Base-by-base conservation (phyloP, 1,284 basidiomycete species). In the Heterobasidion occidentale region DNA sequence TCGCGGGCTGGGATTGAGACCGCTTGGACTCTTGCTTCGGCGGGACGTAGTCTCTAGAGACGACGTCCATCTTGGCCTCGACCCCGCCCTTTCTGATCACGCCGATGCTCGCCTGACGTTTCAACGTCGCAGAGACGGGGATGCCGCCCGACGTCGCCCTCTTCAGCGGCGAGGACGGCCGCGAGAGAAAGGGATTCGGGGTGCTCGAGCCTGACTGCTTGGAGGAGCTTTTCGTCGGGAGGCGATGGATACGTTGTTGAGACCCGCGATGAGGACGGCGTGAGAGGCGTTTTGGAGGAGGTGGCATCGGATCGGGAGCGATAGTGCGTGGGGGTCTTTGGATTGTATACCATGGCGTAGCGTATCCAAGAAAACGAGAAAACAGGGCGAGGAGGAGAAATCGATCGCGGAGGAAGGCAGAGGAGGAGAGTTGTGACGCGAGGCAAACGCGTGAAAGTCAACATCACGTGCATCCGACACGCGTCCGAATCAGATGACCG, bases 81-180 rank as follows among this genome's bases (percentile, higher is more conserved):
- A 90, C 70, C 7, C 88, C 88, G 36, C 88, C 89, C 60, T 82
- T 87, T 36, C 86, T 73, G 58, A 91, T 83, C 9, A 91, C 77
- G 3, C 86, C 86, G 2, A 69, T 69, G 58, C 76, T 80, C 0
- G 85, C 84, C 64, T 89, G 86, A 2, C 80, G 75, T 51, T 81
- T 74, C 6, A 87, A 67, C 3, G 76, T 76, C 51, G 81, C 80
- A 0, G 77, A 77, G 42, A 82, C 73, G 19, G 77, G 71, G 46
- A 83, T 76, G 1, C 71, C 64, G 46, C 75, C 71, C 5, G 74
- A 73, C 0, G 78, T 75, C 0, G 77, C 68, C 14, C 82, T 76
- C 66, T 89, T 90, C 15, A 81, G 72, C 1, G 88, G 88, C 46
- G 86, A 88, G 0, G 75, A 67, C 1, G 83, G 77, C 8, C 83